Evolutionary conservation across 139 green algal species (phyloP), one percentile per base, ranked within the genome.

Genomic region (Protoeuglena noctilucae): DNA sequence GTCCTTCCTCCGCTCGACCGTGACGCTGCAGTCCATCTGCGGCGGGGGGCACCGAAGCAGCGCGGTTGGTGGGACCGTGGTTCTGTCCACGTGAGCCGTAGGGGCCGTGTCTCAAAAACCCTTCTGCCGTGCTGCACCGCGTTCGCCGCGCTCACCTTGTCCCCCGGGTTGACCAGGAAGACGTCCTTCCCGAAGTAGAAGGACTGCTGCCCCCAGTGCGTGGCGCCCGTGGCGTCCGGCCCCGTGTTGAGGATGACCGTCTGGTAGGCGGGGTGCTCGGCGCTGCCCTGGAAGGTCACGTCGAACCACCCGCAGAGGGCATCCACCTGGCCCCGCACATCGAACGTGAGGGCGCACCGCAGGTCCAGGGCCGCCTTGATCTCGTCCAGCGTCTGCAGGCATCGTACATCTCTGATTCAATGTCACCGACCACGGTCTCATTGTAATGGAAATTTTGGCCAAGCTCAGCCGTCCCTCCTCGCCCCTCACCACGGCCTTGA

Each of bases 171-270:
- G 34, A 93, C 48, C 30, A 73, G 72, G 70, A 96, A 96, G 12
- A 62, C 47, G n/a, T n/a, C n/a, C n/a, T n/a, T n/a, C n/a, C n/a
- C n/a, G n/a, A n/a, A n/a, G n/a, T n/a, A n/a, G n/a, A n/a, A n/a
- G n/a, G n/a, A n/a, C 57, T 84, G 77, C 65, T 96, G 88, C 19
- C 88, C 88, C 88, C 88, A 96, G 71, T 96, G 88, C 2, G 88
- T 96, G 40, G 76, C 69, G 21, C 81, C 76, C 54, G 74, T 85
- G 2, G 76, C 64, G 64, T 93, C 87, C 18, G 88, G 88, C 12
- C 77, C 86, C 3, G 88, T 96, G 24, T 63, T 77, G 4, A 96
- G 70, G 52, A 67, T 61, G 22, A 94, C 77, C 6, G 64, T 55
- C 19, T 67, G 54, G 47, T 86, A 72, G 3, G 77, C 57, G 0